These are phyloP conservation scores for Peronosclerospora sorghi DNA, from an alignment of 352 stramenopile species.

Conservation along the genomic window DNA sequence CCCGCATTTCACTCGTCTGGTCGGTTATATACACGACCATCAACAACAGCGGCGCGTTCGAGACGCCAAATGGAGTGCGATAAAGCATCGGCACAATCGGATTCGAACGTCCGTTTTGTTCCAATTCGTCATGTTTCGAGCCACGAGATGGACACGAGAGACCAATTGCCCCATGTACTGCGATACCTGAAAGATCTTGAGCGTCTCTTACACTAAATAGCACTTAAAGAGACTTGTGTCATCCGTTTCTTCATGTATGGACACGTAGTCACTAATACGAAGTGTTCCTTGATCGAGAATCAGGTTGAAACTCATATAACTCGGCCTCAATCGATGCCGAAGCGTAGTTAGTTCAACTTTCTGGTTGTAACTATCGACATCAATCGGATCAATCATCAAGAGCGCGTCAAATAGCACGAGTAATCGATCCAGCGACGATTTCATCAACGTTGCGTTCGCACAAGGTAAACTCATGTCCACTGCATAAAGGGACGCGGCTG, in stretches of 20 bases:
- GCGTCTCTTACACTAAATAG: conserved; percentile 63
- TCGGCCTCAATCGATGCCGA: conserved; percentile 47
- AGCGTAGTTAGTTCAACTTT: conserved; percentile 41
- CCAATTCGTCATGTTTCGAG: conserved; percentile 56
- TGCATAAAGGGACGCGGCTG: conserved; percentile 40
- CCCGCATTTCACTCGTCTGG: conserved; percentile 79
- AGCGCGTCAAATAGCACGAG: conserved; percentile 80
- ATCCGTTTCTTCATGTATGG: background rate
- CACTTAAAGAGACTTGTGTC: conserved; percentile 47
- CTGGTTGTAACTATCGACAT: conserved; percentile 73
- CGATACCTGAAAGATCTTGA: conserved; percentile 79
- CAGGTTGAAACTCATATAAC: conserved; percentile 69
- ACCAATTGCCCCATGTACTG: conserved; percentile 78
- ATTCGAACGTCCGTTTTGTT: conserved; percentile 43
- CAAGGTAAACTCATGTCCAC: conserved; percentile 49
- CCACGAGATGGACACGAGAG: conserved; percentile 61
- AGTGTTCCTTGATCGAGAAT: conserved; percentile 47
- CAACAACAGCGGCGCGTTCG: conserved; percentile 65
- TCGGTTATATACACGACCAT: conserved; percentile 69
- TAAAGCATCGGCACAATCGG: conserved; percentile 59
- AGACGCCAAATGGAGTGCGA: conserved; percentile 67
- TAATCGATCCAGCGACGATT: conserved; percentile 58
- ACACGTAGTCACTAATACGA: conserved; percentile 43
- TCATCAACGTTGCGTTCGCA: conserved; percentile 45
- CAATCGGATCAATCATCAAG: conserved; percentile 81